These are phyloP conservation scores for Capsaspora owczarzaki DNA, from an alignment of 78 protist genomes.

Conservation along the genomic window DNA sequence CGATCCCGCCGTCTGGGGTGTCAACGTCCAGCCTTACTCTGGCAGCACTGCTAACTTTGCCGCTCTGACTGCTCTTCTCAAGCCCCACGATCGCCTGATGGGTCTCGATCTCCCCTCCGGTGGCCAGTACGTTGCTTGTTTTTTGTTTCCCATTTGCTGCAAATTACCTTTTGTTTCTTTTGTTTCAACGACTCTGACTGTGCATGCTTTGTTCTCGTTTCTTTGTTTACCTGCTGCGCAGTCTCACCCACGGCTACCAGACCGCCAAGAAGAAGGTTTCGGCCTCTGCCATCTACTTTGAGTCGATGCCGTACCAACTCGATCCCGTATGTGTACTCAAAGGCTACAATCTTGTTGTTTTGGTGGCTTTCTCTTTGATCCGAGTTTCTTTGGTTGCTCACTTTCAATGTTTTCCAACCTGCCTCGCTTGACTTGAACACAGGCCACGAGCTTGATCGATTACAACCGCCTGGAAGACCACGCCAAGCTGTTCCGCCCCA, in stretches of 20 bases:
- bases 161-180: too few relatives aligned
- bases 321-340: slow-evolving; percentile 35
- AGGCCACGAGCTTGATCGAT: slow-evolving; percentile 84
- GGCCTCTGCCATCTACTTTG: slow-evolving; percentile 93
- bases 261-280: slow-evolving; percentile 85
- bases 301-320: slow-evolving; percentile 94
- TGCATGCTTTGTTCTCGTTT: background rate
- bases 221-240: background rate
- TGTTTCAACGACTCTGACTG: too few relatives aligned
- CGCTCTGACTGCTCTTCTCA: slow-evolving; percentile 81
- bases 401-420: background rate
- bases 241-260: slow-evolving; percentile 93
- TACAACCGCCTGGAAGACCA: slow-evolving; percentile 79
- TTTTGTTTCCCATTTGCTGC: too few relatives aligned
- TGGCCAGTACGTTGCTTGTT: slow-evolving; percentile 63
- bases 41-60: slow-evolving; percentile 93
- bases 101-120: slow-evolving; percentile 97
- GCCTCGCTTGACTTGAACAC: too few relatives aligned
- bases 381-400: background rate
- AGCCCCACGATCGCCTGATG: slow-evolving; percentile 98
- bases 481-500: slow-evolving; percentile 91
- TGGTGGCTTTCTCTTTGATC: background rate
- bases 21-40: slow-evolving; percentile 96
- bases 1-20: slow-evolving; percentile 93
- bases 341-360: background rate